Evolutionary conservation across 2,329 filamentous ascomycete species (phyloP).

Genomic region (Dissoconium aciculare): DNA sequence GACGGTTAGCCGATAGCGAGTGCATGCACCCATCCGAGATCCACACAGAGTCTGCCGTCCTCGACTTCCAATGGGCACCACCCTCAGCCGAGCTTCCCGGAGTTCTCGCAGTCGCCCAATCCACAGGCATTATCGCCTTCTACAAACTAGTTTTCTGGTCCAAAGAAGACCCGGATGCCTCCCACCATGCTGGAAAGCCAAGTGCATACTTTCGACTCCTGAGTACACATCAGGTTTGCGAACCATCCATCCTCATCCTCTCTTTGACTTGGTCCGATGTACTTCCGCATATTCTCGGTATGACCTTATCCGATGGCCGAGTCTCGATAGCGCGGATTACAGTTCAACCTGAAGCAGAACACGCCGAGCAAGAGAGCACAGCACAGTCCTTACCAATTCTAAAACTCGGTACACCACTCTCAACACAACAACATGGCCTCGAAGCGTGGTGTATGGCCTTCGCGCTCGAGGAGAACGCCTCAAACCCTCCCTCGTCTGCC

Average conservation of each 20-base stretch:
- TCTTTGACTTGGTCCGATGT: conserved; percentile 60
- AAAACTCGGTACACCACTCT: not conserved
- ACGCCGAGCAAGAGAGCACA: conserved; percentile 1
- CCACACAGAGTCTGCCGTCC: conserved; percentile 29
- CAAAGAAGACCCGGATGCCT: no score
- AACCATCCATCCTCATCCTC: conserved; percentile 49
- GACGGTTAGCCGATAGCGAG: not conserved
- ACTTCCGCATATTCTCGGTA: conserved; percentile 41
- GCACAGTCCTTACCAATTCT: no score
- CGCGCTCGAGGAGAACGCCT: conserved; percentile 22
- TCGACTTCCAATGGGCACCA: conserved; percentile 72
- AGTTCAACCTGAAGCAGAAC: conserved; percentile 13
- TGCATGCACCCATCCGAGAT: conserved; percentile 10
- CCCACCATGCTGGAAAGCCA: conserved; percentile 19
- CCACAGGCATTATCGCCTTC: conserved; percentile 54
- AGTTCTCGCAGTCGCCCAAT: conserved; percentile 61
- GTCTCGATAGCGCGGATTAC: no score
- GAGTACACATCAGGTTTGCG: conserved; percentile 31
- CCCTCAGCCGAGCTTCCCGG: conserved; percentile 19
- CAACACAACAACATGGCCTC: conserved; percentile 33
- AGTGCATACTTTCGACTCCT: conserved; percentile 28
- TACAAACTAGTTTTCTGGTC: conserved; percentile 42
- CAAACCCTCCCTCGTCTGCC: conserved; percentile 18
- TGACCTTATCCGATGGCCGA: conserved; percentile 55
- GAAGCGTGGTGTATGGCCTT: conserved; percentile 66